Evolutionary conservation across 1,139 yeast species (phyloP), one percentile per base, ranked within the genome.

Genomic region (Scheffersomyces titani): DNA sequence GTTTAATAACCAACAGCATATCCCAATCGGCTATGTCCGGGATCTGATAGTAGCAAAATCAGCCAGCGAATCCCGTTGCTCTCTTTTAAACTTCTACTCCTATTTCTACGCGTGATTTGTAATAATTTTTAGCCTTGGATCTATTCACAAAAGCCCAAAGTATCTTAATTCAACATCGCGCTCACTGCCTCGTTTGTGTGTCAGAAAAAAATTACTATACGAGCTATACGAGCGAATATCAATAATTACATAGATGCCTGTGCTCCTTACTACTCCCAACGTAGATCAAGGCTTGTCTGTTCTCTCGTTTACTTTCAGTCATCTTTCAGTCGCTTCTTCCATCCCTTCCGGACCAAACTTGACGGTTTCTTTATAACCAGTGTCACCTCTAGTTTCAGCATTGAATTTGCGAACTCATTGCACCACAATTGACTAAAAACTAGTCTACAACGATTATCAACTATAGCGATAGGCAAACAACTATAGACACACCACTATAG

Each of bases 221-320:
- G 64, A 61, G 61, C 60, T 60, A 60, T 54, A 61, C 63, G 64
- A 61, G 58, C 19, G 44, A 55, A 50, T 46, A 19, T 46, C 21
- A 11, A 19, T 46, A 46, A 22, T 19, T 46, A 46, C n/a, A 30
- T 30, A 9, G 40, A 30, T 30, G 2, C 40, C 40, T 30, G 16
- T 30, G 40, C 40, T 30, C 13, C 40, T 30, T 46, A 46, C n/a
- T 22, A 19, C 20, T 46, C 22, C 20, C 49, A 19, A 19, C 19
- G 19, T 16, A 46, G 49, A 46, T 46, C 49, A 46, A 46, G 49
- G 49, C 49, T 46, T 46, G 49, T 20, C 49, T 19, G 13, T 18
- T 22, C 49, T 46, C 49, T 46, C 49, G 49, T 46, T 46, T 46
- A 46, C 20, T 3, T n/a, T 19, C 24, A 19, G 22, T 22, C 49